Base-by-base conservation (phyloP, 441 rosid genomes). In the Pelargonium fulgidum region DNA sequence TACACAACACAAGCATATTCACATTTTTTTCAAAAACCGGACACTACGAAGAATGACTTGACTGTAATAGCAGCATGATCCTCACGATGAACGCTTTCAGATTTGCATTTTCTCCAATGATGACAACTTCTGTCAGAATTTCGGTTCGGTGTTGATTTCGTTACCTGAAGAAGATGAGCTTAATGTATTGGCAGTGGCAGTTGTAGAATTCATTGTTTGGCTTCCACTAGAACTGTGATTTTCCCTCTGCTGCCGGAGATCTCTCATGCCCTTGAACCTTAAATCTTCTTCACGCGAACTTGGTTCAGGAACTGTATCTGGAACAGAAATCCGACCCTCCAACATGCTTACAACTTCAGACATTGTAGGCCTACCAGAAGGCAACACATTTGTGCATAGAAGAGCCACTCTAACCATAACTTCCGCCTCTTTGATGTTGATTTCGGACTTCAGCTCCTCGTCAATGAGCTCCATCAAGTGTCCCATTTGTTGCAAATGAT, bases 291-390 rank as follows among this genome's bases (percentile, higher is more conserved):
- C 17, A 0, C 12, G 17, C 10, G 63, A 19, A 19, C 16, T 10
- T 3, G 26, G 29, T 7, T 58, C 29, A 29, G 29, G 24, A 17
- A 58, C 12, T 19, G 63, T 7, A 16, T 6, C 71, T 67, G 3
- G 63, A 61, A 17, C 48, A 26, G 8, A 7, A 33, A 14, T 7
- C 59, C 42, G 8, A 20, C 92, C 88, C 74, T 86, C 87, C 0
- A 88, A 82, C 96, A 86, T 90, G 33, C 80, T 82, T 7, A 83
- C 90, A 1, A 84, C 93, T 74, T 85, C 86, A 0, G 90, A 85
- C 93, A 90, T 90, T 6, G 82, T 72, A 22, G 93, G 93, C 41
- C 93, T 82, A 6, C 75, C 63, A 1, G 83, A 42, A 3, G 90
- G 83, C 4, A 90, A 79, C 7, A 75, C 86, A 33, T 79, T 85